These are phyloP conservation scores for Iris pallida DNA, from an alignment of 116 monocot genomes.

Conservation along the genomic window DNA sequence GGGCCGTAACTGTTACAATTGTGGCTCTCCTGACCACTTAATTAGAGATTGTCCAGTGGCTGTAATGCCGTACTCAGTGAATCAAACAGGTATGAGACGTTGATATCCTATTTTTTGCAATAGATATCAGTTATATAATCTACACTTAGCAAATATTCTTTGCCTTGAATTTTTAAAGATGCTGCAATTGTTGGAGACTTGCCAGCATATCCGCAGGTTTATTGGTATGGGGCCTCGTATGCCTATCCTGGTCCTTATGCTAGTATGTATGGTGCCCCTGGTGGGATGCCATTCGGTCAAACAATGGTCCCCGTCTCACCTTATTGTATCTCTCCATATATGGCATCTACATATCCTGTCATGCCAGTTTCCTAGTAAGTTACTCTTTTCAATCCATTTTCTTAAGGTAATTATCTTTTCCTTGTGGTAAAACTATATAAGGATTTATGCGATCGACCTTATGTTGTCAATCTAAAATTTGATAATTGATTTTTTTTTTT, in stretches of 20 bases:
- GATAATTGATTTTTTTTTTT: too few species aligned
- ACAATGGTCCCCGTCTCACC: conserved; percentile 27
- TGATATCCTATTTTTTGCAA: too few species aligned
- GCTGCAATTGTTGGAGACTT: conserved; percentile 26
- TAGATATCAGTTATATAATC: not conserved
- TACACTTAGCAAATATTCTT: not conserved
- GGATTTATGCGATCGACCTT: not conserved
- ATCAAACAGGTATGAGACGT: conserved; percentile 16
- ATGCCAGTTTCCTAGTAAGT: too few species aligned
- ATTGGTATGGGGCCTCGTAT: conserved; percentile 42
- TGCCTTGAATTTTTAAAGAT: conserved; percentile 15
- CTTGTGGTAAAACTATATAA: too few species aligned
- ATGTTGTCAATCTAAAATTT: not conserved
- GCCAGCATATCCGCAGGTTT: conserved; percentile 36
- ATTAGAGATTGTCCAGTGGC: conserved; percentile 58
- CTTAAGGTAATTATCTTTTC: too few species aligned
- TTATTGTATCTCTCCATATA: conserved; percentile 43
- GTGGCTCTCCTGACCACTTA: conserved; percentile 68
- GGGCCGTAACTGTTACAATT: conserved; percentile 58
- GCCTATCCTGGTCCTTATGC: conserved; percentile 26
- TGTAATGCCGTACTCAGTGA: conserved; percentile 23
- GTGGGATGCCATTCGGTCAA: conserved; percentile 39
- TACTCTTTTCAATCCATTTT: too few species aligned
- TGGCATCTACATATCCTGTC: conserved; percentile 38
- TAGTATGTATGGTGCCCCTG: conserved; percentile 30